Conservation (phyloP, 1,284 basidiomycete species). For the Spongiforma sp. region DNA sequence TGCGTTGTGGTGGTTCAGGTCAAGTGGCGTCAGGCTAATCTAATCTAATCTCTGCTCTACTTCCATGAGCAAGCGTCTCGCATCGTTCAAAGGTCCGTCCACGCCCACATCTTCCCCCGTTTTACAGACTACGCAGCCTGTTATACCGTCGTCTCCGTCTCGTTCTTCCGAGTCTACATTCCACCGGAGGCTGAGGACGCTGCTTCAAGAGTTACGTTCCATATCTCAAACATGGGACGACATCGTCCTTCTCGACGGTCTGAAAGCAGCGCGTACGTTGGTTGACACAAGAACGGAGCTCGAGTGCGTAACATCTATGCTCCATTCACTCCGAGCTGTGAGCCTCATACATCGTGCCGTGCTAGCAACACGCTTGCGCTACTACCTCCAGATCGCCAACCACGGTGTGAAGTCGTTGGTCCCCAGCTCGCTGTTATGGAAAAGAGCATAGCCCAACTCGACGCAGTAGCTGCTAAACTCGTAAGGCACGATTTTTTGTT, state of each 20-base stretch:
- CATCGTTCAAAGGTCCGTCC: conserved; percentile 79
- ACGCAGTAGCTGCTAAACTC: conserved; percentile 62
- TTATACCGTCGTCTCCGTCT: conserved; percentile 55
- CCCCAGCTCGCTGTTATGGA: conserved; percentile 75
- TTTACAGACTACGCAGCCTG: conserved; percentile 42
- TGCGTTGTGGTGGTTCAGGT: conserved; percentile 7
- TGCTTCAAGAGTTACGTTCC: conserved; percentile 65
- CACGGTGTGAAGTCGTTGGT: conserved; percentile 59
- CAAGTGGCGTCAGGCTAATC: conserved; percentile 1
- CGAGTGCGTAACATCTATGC: conserved; percentile 66
- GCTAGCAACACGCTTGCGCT: conserved; percentile 66
- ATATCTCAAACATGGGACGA: conserved; percentile 77
- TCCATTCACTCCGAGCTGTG: background rate
- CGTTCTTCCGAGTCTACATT: conserved; percentile 66
- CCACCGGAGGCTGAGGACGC: conserved; percentile 69
- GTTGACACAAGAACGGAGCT: conserved; percentile 78
- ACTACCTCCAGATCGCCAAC: conserved; percentile 54
- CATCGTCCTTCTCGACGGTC: conserved; percentile 73
- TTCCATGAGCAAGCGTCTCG: conserved; percentile 54
- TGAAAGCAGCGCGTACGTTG: conserved; percentile 65
- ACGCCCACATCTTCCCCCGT: conserved; percentile 72
- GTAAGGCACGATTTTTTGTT: conserved; percentile 44
- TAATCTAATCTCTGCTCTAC: conserved; percentile 29
- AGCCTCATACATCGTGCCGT: background rate
- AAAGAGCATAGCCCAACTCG: conserved; percentile 61